Base-by-base conservation (phyloP, 108 stramenopile genomes). In the Skeletonema potamos region DNA sequence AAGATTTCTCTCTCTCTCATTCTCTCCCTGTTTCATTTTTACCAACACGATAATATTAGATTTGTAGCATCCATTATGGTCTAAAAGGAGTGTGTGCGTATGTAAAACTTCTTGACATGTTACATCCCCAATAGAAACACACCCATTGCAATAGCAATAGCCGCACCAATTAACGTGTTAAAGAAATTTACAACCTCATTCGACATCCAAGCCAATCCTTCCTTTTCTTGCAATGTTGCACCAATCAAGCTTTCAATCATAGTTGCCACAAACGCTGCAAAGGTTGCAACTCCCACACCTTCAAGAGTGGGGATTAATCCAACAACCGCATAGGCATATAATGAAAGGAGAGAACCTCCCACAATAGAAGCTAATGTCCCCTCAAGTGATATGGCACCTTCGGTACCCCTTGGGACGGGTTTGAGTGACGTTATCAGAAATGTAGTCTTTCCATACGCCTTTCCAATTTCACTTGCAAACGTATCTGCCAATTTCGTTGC, bases 121-220 rank as follows among this genome's bases (percentile, higher is more conserved):
- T 58, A 77, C 44, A 72, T 56, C 26, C 70, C 46, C 7, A 77
- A 39, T 37, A 74, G 15, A 7, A 68, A 13, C 6, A 56, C 30
- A 15, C 89, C 94, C 33, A 77, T 54, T 1, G 58, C 73, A 15
- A 98, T 94, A 0, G 94, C 93, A 51, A 96, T 54, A 15, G 34
- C 73, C 0, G 95, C 96, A 13, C 96, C 96, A 58, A 98, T 89
- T 54, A 94, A 58, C 9, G 96, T 98, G 75, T 97, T 97, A 67
- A 98, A 67, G 58, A 96, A 94, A 72, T 98, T 98, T 28, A 98
- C 89, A 22, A 97, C 96, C 77, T 98, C 96, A 72, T 97, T 98
- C 1, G 93, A 94, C 72, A 96, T 88, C 95, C 94, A 98, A 51
- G 72, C 64, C 29, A 90, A 54, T 8, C 79, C 81, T 48, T 87